Evolutionary conservation across 371 early-diverging fungal species (phyloP).

Genomic region (Lichtheimia ornata): DNA sequence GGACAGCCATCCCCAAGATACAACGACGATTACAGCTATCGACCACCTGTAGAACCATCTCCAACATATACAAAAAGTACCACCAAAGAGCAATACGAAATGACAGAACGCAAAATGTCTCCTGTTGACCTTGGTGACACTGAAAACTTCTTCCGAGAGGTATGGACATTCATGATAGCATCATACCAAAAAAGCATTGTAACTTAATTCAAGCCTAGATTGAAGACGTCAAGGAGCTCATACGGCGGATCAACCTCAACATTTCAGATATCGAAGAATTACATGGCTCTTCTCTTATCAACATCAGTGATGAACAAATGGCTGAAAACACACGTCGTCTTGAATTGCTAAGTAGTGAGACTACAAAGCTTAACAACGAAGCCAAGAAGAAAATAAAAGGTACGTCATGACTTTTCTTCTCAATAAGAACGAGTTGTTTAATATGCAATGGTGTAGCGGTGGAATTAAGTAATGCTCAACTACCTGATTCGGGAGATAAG

Average conservation of each 20-base stretch:
- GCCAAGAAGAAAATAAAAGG: conserved; percentile 69
- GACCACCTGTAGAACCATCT: conserved; percentile 44
- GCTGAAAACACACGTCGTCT: conserved; percentile 64
- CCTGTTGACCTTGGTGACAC: conserved; percentile 30
- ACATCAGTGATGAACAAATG: conserved; percentile 70
- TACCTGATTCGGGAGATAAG: conserved; percentile 57
- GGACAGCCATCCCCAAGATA: conserved; percentile 24
- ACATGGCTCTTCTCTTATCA: conserved; percentile 69
- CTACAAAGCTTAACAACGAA: conserved; percentile 62
- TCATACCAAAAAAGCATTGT: neutral
- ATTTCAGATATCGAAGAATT: conserved; percentile 69
- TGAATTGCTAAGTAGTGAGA: conserved; percentile 65
- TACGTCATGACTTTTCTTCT: conserved; percentile 1
- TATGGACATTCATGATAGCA: conserved; percentile 9
- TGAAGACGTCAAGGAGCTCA: conserved; percentile 69
- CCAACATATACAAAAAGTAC: conserved; percentile 33
- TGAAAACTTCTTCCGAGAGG: conserved; percentile 53
- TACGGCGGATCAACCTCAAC: conserved; percentile 60
- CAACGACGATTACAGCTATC: conserved; percentile 31
- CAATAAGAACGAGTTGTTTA: neutral
- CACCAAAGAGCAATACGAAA: conserved; percentile 47
- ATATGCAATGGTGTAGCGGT: conserved; percentile 43
- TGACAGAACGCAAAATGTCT: conserved; percentile 26
- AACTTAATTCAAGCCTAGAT: conserved; percentile 41
- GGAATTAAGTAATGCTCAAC: conserved; percentile 53